phyloP scores from a whole-genome alignment of 495 filamentous ascomycete genomes.

The Lentithecium fluviatile region DNA sequence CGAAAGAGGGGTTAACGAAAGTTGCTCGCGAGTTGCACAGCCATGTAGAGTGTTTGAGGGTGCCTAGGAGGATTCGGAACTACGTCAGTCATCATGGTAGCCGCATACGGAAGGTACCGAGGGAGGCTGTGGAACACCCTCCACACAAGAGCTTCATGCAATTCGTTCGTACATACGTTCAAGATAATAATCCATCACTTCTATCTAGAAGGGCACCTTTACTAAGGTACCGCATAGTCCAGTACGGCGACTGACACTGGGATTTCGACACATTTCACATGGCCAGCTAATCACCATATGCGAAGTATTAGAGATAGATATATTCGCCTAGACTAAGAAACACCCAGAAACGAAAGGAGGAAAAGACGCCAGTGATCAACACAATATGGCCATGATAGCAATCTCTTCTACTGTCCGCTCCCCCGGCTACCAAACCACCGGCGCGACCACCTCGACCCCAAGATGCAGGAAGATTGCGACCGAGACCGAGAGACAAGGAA shows the following conservation, averaged over 20 bases:
- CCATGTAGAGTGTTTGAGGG: neutral
- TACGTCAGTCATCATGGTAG: neutral
- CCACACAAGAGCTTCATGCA: too few relatives aligned
- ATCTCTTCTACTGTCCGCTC: neutral
- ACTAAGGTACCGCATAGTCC: too few relatives aligned
- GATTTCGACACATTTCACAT: too few relatives aligned
- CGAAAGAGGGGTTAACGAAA: too few relatives aligned
- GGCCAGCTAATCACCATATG: neutral
- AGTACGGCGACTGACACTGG: too few relatives aligned
- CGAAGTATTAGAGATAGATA: neutral
- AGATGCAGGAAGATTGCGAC: conserved; percentile 4
- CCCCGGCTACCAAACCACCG: conserved; percentile 5
- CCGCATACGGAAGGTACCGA: neutral
- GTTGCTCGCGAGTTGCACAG: neutral
- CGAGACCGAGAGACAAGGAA: conserved; percentile 19
- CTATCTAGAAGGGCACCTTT: too few relatives aligned
- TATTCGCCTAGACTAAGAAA: conserved; percentile 3
- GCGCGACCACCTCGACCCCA: neutral
- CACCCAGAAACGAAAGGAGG: conserved; percentile 1
- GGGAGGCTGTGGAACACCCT: too few relatives aligned
- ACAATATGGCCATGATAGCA: conserved; percentile 14
- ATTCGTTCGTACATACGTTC: too few relatives aligned
- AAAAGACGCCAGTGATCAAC: conserved; percentile 8
- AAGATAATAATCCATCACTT: too few relatives aligned
- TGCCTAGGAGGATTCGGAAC: conserved; percentile 8